Evolutionary conservation across 2,329 filamentous ascomycete species (phyloP), one percentile per base, ranked within the genome.

Genomic region (Aspergillus terreus): DNA sequence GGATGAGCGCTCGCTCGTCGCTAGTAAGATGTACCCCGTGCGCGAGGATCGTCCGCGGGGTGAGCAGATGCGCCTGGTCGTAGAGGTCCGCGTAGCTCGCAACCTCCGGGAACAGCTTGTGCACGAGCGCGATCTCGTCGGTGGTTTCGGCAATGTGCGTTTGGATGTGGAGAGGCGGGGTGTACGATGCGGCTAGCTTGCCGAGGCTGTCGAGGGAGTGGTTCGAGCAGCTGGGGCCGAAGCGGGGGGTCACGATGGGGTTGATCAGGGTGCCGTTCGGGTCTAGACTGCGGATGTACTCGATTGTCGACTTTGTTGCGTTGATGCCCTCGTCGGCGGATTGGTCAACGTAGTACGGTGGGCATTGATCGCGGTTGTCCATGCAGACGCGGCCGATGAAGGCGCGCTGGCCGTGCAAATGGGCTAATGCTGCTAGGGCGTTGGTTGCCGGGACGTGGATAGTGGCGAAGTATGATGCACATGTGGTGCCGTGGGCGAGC

Each of bases 351-450:
- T 97, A 97, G 74, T 86, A 88, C 1, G 81, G 79, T 0, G 92
- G 92, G 33, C 84, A 86, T 3, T 87, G 71, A 0, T 73, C 69
- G 0, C 70, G 69, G 30, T 81, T 80, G 69, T 97, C 90, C 94
- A 99, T 97, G 76, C 92, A 96, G n/a, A 95, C 89, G 38, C 94
- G 81, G 27, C 94, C 94, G 38, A 99, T 82, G 58, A 97, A 88
- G 5, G 94, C 94, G 48, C 94, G 81, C 73, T 99, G 94, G 42
- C 94, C 94, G 21, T 82, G 76, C 0, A 74, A 67, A n/a, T 89
- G 78, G 64, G 92, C 96, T 14, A 96, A 82, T 57, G 90, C 84
- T 0, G 92, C 88, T 4, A 99, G 84, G 6, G 96, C 80, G 67
- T 96, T 96, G n/a, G 94, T 99, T 1, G 91, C 84, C 0, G 82